Conservation (phyloP, 2,329 filamentous ascomycete genomes). For the Colletotrichum filicis region DNA sequence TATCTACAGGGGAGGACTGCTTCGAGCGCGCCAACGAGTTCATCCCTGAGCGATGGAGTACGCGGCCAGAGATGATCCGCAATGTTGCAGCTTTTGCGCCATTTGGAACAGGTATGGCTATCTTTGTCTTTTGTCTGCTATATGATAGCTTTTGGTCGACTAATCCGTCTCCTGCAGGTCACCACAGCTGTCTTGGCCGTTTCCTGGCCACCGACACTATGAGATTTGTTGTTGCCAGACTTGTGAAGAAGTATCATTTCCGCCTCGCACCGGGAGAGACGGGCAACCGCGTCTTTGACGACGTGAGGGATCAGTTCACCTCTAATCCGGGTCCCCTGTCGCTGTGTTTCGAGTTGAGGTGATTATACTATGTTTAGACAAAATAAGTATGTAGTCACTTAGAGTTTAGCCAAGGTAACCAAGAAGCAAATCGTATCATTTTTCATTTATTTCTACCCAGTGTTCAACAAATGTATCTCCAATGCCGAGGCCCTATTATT, state of each 20-base stretch:
- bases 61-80: slow-evolving; percentile 44
- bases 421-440: background rate
- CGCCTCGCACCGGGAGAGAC: slow-evolving; percentile 30
- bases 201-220: slow-evolving; percentile 31
- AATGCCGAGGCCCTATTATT: background rate
- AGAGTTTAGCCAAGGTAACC: background rate
- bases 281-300: slow-evolving; percentile 29
- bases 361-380: background rate
- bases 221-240: slow-evolving; percentile 30
- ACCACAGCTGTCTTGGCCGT: slow-evolving; percentile 32
- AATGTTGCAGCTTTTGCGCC: slow-evolving; percentile 45
- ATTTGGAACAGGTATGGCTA: slow-evolving; percentile 43
- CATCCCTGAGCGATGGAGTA: slow-evolving; percentile 51
- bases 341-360: slow-evolving; percentile 30
- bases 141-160: background rate
- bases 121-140: background rate
- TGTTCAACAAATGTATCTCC: background rate
- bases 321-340: slow-evolving; percentile 33
- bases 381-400: background rate
- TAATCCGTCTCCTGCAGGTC: slow-evolving; percentile 5
- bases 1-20: slow-evolving; percentile 39
- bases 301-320: slow-evolving; percentile 30
- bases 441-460: background rate
- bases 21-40: slow-evolving; percentile 45
- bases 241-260: slow-evolving; percentile 28